Percentiles rank a stretch among this genome's conserved stretches.
phyloP scores from a whole-genome alignment of 306 rosid species.

The Prunus fruticosa region DNA sequence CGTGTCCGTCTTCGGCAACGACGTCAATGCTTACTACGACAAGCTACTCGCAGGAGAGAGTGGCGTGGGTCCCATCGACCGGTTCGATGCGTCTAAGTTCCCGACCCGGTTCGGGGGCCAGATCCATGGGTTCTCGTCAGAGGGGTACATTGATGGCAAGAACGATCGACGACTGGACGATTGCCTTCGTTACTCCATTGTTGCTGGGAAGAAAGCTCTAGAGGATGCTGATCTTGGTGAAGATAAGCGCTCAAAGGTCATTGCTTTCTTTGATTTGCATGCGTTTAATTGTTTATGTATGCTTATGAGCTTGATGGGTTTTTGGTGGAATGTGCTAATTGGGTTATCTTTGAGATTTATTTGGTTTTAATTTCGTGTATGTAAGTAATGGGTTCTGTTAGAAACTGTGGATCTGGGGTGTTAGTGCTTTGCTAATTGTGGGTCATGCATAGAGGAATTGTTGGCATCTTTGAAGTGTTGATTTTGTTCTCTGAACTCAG shows the following conservation, averaged over 20 bases:
- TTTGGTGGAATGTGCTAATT: not conserved
- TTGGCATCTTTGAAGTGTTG: not conserved
- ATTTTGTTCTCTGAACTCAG: not conserved
- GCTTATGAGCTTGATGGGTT: not conserved
- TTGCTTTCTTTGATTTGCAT: not conserved
- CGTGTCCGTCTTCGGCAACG: constrained; percentile 87
- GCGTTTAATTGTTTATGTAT: not conserved
- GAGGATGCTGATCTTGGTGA: constrained; percentile 74
- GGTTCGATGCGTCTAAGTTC: constrained; percentile 90
- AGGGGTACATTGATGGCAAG: constrained; percentile 93
- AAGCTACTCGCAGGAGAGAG: constrained; percentile 88
- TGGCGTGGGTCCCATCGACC: constrained; percentile 68
- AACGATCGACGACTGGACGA: constrained; percentile 89
- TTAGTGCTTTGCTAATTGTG: not conserved
- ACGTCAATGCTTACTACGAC: constrained; percentile 69
- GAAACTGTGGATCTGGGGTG: constrained; percentile 11
- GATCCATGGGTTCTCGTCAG: constrained; percentile 75
- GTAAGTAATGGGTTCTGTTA: not conserved
- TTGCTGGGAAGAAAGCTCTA: constrained; percentile 91
- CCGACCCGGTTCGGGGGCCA: constrained; percentile 94
- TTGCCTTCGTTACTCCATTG: constrained; percentile 86
- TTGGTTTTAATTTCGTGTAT: not conserved
- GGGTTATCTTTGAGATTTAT: not conserved
- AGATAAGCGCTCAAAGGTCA: constrained; percentile 60
- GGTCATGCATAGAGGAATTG: constrained; percentile 5